These are phyloP conservation scores for Aspergillus quadrilineatus DNA, from an alignment of 2,329 filamentous ascomycete species.

Conservation along the genomic window DNA sequence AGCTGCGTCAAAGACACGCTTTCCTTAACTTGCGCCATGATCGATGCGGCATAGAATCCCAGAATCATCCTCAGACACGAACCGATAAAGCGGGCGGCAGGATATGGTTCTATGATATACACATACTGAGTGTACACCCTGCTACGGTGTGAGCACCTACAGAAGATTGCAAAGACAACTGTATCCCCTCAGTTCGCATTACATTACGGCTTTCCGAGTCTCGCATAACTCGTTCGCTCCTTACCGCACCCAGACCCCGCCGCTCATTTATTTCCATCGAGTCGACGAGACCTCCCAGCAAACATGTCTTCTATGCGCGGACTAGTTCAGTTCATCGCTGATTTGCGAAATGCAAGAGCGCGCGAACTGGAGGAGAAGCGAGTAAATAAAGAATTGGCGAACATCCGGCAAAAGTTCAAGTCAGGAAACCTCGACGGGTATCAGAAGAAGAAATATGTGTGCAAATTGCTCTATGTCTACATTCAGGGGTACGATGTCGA, in stretches of 20 bases:
- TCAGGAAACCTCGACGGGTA: constrained; percentile 91
- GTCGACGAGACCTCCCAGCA: not conserved
- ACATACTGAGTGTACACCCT: constrained; percentile 1
- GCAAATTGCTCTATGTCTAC: constrained; percentile 99
- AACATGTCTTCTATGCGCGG: constrained; percentile 59
- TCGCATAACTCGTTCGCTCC: not conserved
- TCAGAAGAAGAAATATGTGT: constrained; percentile 99
- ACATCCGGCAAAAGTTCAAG: constrained; percentile 98
- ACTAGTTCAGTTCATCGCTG: constrained; percentile 96
- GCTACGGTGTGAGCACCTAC: constrained; percentile 6
- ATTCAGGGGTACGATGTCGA: constrained; percentile 99
- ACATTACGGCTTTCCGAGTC: not conserved
- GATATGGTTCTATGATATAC: constrained; percentile 34
- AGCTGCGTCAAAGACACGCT: constrained; percentile 11
- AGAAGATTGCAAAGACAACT: not conserved
- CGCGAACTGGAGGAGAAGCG: constrained; percentile 97
- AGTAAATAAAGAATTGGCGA: constrained; percentile 98
- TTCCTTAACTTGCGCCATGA: constrained; percentile 20
- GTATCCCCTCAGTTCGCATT: not conserved
- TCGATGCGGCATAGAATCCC: constrained; percentile 25
- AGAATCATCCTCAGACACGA: not conserved
- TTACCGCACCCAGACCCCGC: not conserved
- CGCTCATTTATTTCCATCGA: not conserved
- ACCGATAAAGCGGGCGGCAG: constrained; percentile 12
- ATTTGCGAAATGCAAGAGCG: constrained; percentile 89